These are phyloP conservation scores for Inga oerstediana DNA, from an alignment of 306 rosid species.

Conservation along the genomic window DNA sequence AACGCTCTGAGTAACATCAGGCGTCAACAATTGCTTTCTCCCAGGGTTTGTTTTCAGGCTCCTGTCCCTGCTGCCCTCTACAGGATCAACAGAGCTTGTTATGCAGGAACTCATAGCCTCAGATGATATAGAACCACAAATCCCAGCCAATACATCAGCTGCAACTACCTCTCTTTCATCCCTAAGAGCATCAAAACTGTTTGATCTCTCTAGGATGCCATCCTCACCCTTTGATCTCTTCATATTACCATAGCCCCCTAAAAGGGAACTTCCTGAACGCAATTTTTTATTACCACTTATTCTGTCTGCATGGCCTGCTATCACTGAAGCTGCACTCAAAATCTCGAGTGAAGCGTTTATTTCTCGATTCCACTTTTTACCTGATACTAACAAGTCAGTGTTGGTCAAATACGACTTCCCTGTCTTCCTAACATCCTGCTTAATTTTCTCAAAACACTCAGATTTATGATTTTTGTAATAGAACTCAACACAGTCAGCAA, in stretches of 20 bases:
- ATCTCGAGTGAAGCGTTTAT: slow-evolving; percentile 76
- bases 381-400: slow-evolving; percentile 58
- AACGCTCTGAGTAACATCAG: slow-evolving; percentile 51
- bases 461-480: slow-evolving; percentile 94
- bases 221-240: slow-evolving; percentile 49
- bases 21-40: slow-evolving; percentile 39
- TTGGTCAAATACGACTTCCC: slow-evolving; percentile 53
- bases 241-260: slow-evolving; percentile 50
- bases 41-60: slow-evolving; percentile 50
- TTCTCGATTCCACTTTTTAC: slow-evolving; percentile 80
- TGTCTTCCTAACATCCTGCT: slow-evolving; percentile 59
- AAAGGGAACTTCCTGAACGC: slow-evolving; percentile 46
- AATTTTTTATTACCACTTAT: slow-evolving; percentile 46
- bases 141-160: slow-evolving; percentile 93
- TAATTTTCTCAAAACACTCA: slow-evolving; percentile 69
- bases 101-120: slow-evolving; percentile 90
- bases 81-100: slow-evolving; percentile 73
- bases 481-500: slow-evolving; percentile 93
- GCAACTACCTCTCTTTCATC: slow-evolving; percentile 85
- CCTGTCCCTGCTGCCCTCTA: slow-evolving; percentile 56
- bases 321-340: slow-evolving; percentile 82
- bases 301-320: slow-evolving; percentile 63
- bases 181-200: slow-evolving; percentile 57
- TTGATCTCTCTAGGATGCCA: slow-evolving; percentile 43
- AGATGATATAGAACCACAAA: slow-evolving; percentile 78